Conservation (phyloP, 2,329 filamentous ascomycete genomes). For the Aspergillus puulaauensis region DNA sequence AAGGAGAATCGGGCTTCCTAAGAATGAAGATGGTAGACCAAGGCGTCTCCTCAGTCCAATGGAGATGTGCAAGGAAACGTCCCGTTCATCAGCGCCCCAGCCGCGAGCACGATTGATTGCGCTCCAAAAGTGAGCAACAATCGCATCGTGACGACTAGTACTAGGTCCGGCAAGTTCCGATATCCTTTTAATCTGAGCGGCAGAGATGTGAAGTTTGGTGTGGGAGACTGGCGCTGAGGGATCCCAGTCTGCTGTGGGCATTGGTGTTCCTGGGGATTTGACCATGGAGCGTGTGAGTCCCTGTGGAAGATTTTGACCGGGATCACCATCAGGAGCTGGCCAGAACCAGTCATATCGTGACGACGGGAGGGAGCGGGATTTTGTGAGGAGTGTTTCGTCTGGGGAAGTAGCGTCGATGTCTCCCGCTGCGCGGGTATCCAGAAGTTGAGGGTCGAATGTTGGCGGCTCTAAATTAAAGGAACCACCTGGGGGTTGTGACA, state of each 20-base stretch:
- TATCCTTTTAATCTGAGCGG: constrained; percentile 28
- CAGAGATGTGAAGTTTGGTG: constrained; percentile 39
- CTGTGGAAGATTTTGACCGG: constrained; percentile 2
- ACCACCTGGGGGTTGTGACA: neutral
- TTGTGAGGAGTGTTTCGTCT: constrained; percentile 25
- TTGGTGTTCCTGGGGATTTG: constrained; percentile 33
- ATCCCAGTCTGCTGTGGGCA: constrained; percentile 46
- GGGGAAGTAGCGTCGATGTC: constrained; percentile 22
- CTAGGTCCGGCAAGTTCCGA: neutral
- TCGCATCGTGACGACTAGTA: constrained; percentile 46
- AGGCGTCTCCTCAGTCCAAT: neutral
- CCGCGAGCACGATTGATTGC: constrained; percentile 44
- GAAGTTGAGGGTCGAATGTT: constrained; percentile 40
- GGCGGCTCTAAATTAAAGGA: neutral
- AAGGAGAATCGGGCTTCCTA: neutral
- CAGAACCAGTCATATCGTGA: constrained; percentile 52
- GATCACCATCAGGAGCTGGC: constrained; percentile 8
- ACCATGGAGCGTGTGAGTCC: constrained; percentile 19
- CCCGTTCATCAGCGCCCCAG: neutral
- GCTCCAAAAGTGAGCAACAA: constrained; percentile 50
- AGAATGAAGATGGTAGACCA: neutral
- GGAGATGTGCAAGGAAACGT: constrained; percentile 1
- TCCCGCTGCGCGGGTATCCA: constrained; percentile 36
- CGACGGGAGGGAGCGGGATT: constrained; percentile 38
- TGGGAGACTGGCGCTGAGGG: constrained; percentile 30